These are phyloP conservation scores for Olyra latifolia DNA, from an alignment of 176 grass and related monocot genomes.

Conservation along the genomic window DNA sequence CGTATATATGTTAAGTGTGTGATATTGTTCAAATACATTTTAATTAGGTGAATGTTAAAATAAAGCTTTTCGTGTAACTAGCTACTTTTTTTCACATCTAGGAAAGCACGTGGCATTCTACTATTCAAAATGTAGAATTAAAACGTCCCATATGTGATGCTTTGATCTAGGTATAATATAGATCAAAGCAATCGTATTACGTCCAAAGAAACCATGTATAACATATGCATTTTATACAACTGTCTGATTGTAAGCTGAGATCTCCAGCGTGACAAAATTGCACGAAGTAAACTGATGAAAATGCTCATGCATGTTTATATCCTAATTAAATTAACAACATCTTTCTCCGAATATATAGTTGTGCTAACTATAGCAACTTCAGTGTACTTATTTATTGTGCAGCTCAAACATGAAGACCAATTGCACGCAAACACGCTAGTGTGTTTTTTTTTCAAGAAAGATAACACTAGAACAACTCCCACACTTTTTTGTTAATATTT, in stretches of 20 bases:
- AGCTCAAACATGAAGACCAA: not conserved
- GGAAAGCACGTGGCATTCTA: not conserved
- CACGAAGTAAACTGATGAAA: not conserved
- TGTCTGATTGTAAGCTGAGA: not conserved
- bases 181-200: not conserved
- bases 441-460: not conserved
- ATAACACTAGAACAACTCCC: not conserved
- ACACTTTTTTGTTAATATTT: not conserved
- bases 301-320: not conserved
- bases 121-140: not conserved
- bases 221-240: not conserved
- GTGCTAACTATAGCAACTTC: not conserved
- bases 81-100: not conserved
- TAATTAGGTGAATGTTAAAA: not conserved
- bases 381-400: not conserved
- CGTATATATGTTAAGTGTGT: not conserved
- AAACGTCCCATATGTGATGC: not conserved
- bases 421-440: not conserved
- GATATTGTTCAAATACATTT: not conserved
- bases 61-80: not conserved
- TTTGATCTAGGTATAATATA: not conserved
- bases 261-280: not conserved
- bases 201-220: not conserved
- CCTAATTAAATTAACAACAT: too few species aligned
- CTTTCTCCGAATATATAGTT: not conserved